Evolutionary conservation across 192 early-diverging fungal genomes (phyloP).

Genomic region (Podila epicladia): DNA sequence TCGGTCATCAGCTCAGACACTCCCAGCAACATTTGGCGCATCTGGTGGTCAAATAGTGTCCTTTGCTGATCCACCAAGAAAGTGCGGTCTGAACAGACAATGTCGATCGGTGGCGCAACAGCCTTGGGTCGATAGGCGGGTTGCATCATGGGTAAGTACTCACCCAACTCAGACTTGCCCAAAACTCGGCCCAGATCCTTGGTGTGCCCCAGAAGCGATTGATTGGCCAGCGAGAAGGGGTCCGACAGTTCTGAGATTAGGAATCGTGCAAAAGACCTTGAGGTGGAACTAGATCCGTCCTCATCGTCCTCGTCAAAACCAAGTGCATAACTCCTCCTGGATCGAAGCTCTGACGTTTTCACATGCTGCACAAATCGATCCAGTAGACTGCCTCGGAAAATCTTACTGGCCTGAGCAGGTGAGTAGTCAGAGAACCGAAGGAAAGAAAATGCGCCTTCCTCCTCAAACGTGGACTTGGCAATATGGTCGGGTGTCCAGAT

Average conservation of each 20-base stretch:
- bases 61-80: slow-evolving; percentile 65
- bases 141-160: slow-evolving; percentile 40
- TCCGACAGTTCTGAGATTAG: slow-evolving; percentile 48
- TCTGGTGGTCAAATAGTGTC: slow-evolving; percentile 54
- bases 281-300: slow-evolving; percentile 18
- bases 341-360: slow-evolving; percentile 21
- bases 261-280: slow-evolving; percentile 56
- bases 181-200: slow-evolving; percentile 23
- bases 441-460: slow-evolving; percentile 63
- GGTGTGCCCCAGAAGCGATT: slow-evolving; percentile 23
- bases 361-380: slow-evolving; percentile 56
- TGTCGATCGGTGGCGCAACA: slow-evolving; percentile 68
- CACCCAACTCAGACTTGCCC: slow-evolving; percentile 33
- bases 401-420: slow-evolving; percentile 54
- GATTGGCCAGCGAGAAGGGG: slow-evolving; percentile 19
- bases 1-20: slow-evolving; percentile 37
- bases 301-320: slow-evolving; percentile 4
- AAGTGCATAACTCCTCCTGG: slow-evolving; percentile 46
- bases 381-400: slow-evolving; percentile 51
- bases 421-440: slow-evolving; percentile 61
- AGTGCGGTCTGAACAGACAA: slow-evolving; percentile 69
- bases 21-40: slow-evolving; percentile 54
- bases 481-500: slow-evolving; percentile 69
- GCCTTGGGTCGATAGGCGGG: slow-evolving; percentile 65
- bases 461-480: slow-evolving; percentile 54